Base-by-base conservation (phyloP, 208 protist genomes). In the Wallacemonas sp. region DNA sequence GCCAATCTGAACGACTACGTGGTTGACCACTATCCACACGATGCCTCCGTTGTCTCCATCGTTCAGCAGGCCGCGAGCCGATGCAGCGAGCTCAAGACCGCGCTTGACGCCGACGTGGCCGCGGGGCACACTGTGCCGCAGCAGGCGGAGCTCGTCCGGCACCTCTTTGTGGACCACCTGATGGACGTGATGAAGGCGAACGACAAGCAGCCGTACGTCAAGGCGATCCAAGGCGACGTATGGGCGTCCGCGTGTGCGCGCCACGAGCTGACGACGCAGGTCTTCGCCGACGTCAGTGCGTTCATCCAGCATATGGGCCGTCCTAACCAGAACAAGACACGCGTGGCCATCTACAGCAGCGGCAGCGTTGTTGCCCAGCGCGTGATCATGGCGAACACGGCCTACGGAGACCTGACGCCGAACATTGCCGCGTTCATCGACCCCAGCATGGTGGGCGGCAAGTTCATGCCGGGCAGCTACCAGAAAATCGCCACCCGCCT, bases 351-450 rank as follows among this genome's bases (percentile, higher is more conserved):
- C 10, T 98, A 95, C 70, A 94, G 87, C 28, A 83, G 66, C 10
- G 88, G 89, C 33, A 76, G 61, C 33, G 65, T 91, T 1, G 65
- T 42, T 0, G 76, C 92, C 7, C 93, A 98, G 74, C 74, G 89
- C 63, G 54, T 93, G 20, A 36, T 97, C 2, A 89, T 97, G 71
- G 45, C 52, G 3, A 25, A 93, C 72, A 85, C 85, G 10, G 29
- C 23, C 7, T 36, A 83, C 32, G 94, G 93, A 7, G 80, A 96
- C 49, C 48, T 98, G 8, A 72, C 81, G 4, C 76, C 82, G 5
- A 82, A 81, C 52, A 70, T 97, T 12, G 31, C 49, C n/a, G 86
- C 76, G 11, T 88, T 96, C 78, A 86, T 94, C 20, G 95, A 98
- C 55, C 82, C 87, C 3, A 81, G 55, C 1, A 81, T 57, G 8